Evolutionary conservation across 306 rosid species (phyloP).

Genomic region (Crotalaria pallida): DNA sequence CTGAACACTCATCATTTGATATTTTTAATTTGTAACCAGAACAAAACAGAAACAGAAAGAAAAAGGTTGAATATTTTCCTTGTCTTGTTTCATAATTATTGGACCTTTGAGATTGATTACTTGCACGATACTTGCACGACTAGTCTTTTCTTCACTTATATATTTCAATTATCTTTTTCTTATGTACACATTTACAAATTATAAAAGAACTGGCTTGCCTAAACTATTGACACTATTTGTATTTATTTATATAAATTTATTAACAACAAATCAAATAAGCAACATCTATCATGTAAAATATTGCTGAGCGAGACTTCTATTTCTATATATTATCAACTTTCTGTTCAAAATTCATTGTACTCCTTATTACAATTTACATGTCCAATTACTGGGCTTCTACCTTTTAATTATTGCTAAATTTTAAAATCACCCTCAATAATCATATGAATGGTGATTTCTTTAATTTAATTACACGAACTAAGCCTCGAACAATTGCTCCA

Average conservation of each 20-base stretch:
- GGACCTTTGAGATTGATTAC: slow-evolving; percentile 1
- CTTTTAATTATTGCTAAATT: neutral
- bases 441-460: slow-evolving; percentile 5
- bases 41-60: neutral
- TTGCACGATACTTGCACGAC: slow-evolving; percentile 26
- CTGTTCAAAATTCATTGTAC: neutral
- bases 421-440: slow-evolving; percentile 18
- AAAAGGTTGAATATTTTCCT: neutral
- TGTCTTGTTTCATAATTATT: neutral
- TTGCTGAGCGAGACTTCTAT: neutral
- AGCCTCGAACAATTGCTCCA: neutral
- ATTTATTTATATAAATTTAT: too few species aligned
- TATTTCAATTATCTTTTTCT: neutral
- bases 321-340: slow-evolving; percentile 18
- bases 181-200: neutral
- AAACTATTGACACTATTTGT: neutral
- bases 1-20: neutral
- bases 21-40: neutral
- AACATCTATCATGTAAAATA: neutral
- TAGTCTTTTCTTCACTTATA: neutral
- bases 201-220: neutral
- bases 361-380: slow-evolving; percentile 17
- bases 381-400: slow-evolving; percentile 6
- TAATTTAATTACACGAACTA: neutral
- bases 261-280: neutral